Percentiles rank a stretch among this genome's conserved stretches.
Conservation (phyloP, 208 protist genomes). For the Leishmania mexicana region DNA sequence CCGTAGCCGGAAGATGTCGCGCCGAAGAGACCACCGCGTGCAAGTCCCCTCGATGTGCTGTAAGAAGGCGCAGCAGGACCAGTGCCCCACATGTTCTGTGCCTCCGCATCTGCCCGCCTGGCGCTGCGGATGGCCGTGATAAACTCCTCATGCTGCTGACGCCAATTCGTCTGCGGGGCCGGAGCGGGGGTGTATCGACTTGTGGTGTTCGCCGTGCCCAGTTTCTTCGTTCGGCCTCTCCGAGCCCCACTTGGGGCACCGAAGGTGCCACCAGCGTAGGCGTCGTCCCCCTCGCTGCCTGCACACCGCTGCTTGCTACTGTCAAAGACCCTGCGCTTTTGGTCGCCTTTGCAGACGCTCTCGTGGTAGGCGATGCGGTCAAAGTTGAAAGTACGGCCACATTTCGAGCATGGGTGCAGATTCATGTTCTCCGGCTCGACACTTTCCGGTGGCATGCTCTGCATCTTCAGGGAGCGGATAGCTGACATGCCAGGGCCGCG, state of each 20-base stretch:
- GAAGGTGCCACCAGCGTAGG: conserved; percentile 29
- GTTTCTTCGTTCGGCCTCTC: conserved; percentile 21
- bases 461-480: conserved; percentile 41
- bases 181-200: conserved; percentile 33
- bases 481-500: conserved; percentile 52
- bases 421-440: conserved; percentile 43
- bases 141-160: conserved; percentile 91
- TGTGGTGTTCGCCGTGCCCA: conserved; percentile 20
- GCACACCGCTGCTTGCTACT: conserved; percentile 72
- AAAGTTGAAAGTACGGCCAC: conserved; percentile 85
- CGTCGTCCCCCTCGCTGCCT: conserved; percentile 33
- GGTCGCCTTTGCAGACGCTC: conserved; percentile 82
- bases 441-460: conserved; percentile 18
- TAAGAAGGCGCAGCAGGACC: not conserved
- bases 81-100: conserved; percentile 62
- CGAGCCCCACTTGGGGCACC: conserved; percentile 15
- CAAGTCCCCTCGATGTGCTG: not conserved
- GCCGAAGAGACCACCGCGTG: conserved; percentile 11
- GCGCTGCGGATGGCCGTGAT: conserved; percentile 74
- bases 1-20: not conserved
- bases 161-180: conserved; percentile 71
- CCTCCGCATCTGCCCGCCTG: conserved; percentile 29
- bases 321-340: conserved; percentile 80
- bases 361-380: conserved; percentile 92
- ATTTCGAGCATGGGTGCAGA: conserved; percentile 87